Percentiles rank a stretch among this genome's conserved stretches.
Evolutionary conservation across 306 rosid species (phyloP).

Genomic region (Benincasa hispida): DNA sequence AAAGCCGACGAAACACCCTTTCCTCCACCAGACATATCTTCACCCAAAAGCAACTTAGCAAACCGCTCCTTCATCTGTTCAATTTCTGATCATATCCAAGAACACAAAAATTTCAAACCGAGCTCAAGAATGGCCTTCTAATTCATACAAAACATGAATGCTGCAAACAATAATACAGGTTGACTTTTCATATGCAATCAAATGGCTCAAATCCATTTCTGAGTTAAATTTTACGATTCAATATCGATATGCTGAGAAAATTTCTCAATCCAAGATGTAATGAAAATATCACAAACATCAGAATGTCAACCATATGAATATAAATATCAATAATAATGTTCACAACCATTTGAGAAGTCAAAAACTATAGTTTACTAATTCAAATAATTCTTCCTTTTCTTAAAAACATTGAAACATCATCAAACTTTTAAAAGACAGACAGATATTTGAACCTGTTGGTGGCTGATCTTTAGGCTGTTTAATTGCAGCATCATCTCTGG

Average conservation of each 20-base stretch:
- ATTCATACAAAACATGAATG: not conserved
- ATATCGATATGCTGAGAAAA: not conserved
- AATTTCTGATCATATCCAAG: conserved; percentile 52
- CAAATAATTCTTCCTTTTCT: not conserved
- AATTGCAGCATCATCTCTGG: conserved; percentile 34
- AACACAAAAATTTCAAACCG: not conserved
- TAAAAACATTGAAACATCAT: not conserved
- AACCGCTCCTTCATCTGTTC: conserved; percentile 95
- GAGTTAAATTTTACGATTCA: not conserved
- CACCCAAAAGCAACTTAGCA: conserved; percentile 81
- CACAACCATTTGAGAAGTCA: not conserved
- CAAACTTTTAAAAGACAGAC: not conserved
- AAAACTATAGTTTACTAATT: not conserved
- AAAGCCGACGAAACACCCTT: conserved; percentile 93
- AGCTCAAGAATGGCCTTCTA: not conserved
- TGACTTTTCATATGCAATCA: not conserved
- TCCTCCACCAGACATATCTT: conserved; percentile 99
- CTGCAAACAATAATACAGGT: not conserved
- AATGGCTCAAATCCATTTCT: not conserved
- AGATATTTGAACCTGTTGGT: conserved; percentile 21
- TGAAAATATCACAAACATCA: not conserved
- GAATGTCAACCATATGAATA: not conserved
- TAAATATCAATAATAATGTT: not conserved
- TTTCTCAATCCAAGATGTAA: not conserved
- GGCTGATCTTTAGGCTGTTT: conserved; percentile 45